phyloP scores from a whole-genome alignment of 225 moss, liverwort and hornwort species.

The Marchantia polymorpha region DNA sequence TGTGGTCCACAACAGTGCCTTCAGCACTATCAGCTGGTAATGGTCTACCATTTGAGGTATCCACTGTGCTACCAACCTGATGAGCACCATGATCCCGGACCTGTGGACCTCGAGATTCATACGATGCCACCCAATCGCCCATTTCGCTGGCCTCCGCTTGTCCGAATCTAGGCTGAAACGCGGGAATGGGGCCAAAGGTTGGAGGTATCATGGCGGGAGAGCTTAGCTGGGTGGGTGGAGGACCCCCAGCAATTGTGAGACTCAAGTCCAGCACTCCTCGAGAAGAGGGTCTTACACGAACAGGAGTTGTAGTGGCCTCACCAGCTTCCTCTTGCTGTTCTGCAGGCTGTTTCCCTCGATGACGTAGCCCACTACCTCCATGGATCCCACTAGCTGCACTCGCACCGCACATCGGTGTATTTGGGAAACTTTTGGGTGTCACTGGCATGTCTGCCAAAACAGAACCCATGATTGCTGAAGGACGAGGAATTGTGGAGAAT shows the following conservation, averaged over 20 bases:
- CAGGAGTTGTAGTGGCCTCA: constrained; percentile 38
- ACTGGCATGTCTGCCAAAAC: constrained; percentile 44
- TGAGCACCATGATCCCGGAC: constrained; percentile 39
- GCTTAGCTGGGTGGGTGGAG: constrained; percentile 82
- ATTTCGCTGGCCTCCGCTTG: constrained; percentile 55
- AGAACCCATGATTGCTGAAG: constrained; percentile 46
- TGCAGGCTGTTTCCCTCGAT: constrained; percentile 33
- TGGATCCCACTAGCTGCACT: constrained; percentile 52
- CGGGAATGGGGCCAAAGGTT: constrained; percentile 62
- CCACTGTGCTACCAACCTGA: constrained; percentile 52
- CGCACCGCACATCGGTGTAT: constrained; percentile 34
- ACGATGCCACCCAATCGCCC: constrained; percentile 50
- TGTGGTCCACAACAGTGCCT: constrained; percentile 49
- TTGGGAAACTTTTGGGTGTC: constrained; percentile 37
- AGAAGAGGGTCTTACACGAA: constrained; percentile 21
- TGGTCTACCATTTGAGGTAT: constrained; percentile 38
- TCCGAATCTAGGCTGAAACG: constrained; percentile 45
- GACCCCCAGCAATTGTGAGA: constrained; percentile 97
- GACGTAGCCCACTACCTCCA: constrained; percentile 28
- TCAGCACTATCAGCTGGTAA: constrained; percentile 55
- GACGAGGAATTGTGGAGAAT: constrained; percentile 68
- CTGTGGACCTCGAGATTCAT: constrained; percentile 56
- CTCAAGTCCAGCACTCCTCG: constrained; percentile 70
- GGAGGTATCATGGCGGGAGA: constrained; percentile 64
- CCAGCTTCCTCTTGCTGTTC: constrained; percentile 34